A percentile compares a stretch with the other conserved stretches of the same genome.
phyloP scores from a whole-genome alignment of 805 yeast genomes.

The Kluyveromyces wickerhamii region DNA sequence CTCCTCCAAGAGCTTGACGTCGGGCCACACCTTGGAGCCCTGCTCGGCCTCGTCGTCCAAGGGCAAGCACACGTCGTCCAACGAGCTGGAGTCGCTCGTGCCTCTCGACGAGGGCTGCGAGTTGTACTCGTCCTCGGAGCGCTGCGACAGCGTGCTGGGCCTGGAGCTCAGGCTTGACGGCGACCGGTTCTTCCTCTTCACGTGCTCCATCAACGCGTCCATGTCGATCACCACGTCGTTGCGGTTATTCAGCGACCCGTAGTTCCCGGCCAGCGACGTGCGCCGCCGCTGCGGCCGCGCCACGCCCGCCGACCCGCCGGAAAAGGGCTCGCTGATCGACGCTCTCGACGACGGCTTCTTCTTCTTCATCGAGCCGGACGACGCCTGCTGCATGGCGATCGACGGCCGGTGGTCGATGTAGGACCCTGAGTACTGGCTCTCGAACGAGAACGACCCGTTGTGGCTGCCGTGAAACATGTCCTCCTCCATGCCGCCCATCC shows the following conservation, averaged over 20 bases:
- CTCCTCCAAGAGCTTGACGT: slow-evolving; percentile 63
- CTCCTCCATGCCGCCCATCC: background rate
- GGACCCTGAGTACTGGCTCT: slow-evolving; percentile 7
- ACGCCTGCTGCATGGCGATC: slow-evolving; percentile 8
- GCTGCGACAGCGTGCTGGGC: background rate
- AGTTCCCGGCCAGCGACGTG: background rate
- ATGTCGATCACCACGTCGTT: slow-evolving; percentile 29
- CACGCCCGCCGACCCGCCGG: background rate
- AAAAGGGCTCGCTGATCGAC: slow-evolving; percentile 3
- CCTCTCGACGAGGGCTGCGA: slow-evolving; percentile 38
- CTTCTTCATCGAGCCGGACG: slow-evolving; percentile 4
- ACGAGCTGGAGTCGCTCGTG: slow-evolving; percentile 52
- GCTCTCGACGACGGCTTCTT: slow-evolving; percentile 1
- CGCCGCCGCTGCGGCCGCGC: background rate
- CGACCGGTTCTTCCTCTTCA: slow-evolving; percentile 10
- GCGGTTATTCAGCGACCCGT: slow-evolving; percentile 2
- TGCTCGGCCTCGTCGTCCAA: slow-evolving; percentile 42
- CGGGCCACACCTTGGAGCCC: slow-evolving; percentile 62
- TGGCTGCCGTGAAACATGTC: background rate
- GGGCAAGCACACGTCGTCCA: slow-evolving; percentile 91
- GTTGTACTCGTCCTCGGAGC: slow-evolving; percentile 28
- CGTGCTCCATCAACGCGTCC: slow-evolving; percentile 28
- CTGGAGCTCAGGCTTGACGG: slow-evolving; percentile 2
- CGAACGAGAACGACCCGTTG: background rate
- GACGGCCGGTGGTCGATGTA: slow-evolving; percentile 12